Conservation (phyloP, 163 green algal genomes). For the Chloromonas sp. region DNA sequence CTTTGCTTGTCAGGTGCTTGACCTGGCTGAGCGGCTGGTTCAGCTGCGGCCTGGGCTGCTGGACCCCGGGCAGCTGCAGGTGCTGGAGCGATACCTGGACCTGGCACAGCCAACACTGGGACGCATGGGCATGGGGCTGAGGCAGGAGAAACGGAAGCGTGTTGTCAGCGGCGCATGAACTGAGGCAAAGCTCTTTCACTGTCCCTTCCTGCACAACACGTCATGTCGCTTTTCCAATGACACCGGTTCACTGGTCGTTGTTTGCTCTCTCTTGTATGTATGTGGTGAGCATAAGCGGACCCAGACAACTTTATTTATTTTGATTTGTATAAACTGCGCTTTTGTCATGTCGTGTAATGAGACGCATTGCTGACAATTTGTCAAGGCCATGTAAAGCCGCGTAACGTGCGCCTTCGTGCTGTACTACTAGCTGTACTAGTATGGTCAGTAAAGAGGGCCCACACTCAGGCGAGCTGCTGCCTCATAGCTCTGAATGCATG, state of each 20-base stretch:
- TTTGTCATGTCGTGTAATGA: background rate
- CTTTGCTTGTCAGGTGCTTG: background rate
- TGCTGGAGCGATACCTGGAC: background rate
- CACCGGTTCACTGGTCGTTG: too few relatives aligned
- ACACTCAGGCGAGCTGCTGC: background rate
- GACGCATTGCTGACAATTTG: background rate
- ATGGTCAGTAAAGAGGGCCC: background rate
- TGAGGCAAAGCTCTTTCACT: background rate
- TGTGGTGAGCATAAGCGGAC: background rate
- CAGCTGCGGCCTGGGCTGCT: background rate
- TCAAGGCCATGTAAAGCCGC: background rate
- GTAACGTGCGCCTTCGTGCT: too few relatives aligned
- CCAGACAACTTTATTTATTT: background rate
- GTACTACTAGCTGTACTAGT: background rate
- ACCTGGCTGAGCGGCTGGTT: background rate
- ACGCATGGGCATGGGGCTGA: background rate
- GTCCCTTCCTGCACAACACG: too few relatives aligned
- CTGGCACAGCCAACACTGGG: background rate
- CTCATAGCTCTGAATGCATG: background rate
- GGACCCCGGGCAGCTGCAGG: background rate
- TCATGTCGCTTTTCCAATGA: too few relatives aligned
- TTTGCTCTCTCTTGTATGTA: too few relatives aligned
- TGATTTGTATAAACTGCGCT: background rate
- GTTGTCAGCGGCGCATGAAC: background rate
- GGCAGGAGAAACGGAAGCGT: background rate